Conservation (phyloP, 306 rosid genomes). For the Dicorynia guianensis region DNA sequence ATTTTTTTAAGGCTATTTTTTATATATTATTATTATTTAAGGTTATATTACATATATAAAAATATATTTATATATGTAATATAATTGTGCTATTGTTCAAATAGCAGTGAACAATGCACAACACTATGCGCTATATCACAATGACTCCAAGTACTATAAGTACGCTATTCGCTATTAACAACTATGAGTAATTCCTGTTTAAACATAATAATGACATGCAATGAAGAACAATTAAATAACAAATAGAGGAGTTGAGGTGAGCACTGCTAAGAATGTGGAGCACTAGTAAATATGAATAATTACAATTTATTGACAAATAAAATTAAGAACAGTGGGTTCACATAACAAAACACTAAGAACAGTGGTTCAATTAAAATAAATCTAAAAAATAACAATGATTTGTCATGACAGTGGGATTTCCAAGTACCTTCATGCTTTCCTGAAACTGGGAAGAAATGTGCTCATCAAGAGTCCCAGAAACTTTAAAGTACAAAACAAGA, state of each 20-base stretch:
- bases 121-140: no score
- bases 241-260: background rate
- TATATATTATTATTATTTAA: no score
- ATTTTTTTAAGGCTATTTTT: no score
- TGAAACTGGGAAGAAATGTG: slow-evolving; percentile 77
- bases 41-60: no score
- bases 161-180: no score
- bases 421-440: slow-evolving; percentile 75
- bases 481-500: slow-evolving; percentile 82
- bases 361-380: slow-evolving; percentile 7
- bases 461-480: slow-evolving; percentile 67
- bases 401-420: background rate
- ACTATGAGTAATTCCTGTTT: background rate
- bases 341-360: no score
- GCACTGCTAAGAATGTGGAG: background rate
- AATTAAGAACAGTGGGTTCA: background rate
- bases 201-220: no score
- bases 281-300: background rate
- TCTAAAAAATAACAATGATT: background rate
- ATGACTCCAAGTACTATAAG: no score
- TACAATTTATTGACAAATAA: background rate
- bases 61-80: no score
- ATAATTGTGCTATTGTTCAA: no score
- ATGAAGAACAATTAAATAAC: background rate
- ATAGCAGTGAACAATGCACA: no score